Base-by-base conservation (phyloP, 139 green algal species). In the Pleodorina starrii region DNA sequence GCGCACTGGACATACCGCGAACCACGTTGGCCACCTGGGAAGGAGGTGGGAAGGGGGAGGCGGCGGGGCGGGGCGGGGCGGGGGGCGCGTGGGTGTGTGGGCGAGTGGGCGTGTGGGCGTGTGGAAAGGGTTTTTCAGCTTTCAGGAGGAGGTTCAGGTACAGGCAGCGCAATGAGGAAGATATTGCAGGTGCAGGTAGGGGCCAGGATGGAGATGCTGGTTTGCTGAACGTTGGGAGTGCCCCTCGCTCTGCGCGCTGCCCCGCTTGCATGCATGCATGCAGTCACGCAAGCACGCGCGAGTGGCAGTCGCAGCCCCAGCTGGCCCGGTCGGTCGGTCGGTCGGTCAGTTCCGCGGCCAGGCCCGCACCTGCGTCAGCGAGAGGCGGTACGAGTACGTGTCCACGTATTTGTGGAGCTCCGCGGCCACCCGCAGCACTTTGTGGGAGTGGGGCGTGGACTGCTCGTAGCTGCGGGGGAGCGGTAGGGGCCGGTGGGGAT, bases 1-100 rank as follows among this genome's bases (percentile, higher is more conserved):
- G 46, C 35, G 71, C 66, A 0, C 21, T 46, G 68, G 44, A 72
- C 68, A 88, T 63, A 36, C 83, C 83, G 35, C 83, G 83, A 35
- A 88, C 66, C 83, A 88, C 83, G 44, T 80, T 88, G 44, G 66
- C 83, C 19, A 80, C 25, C 83, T 88, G 68, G 29, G 88, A 97
- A 97, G 35, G 91, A 63, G 25, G 92, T 91, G 0, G 42, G 76
- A 21, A 35, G 19, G 19, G 60, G 57, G 80, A 43, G 60, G 6
- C 0, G 9, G 73, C 69, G 51, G 51, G 17, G 51, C 14, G 51
- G n/a, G n/a, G n/a, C n/a, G n/a, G n/a, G n/a, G n/a, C n/a, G n/a
- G n/a, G n/a, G n/a, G n/a, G n/a, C n/a, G n/a, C n/a, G n/a, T n/a
- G n/a, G n/a, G n/a, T n/a, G n/a, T n/a, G n/a, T n/a, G n/a, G n/a